Evolutionary conservation across 2,329 filamentous ascomycete species (phyloP), one percentile per base, ranked within the genome.

Genomic region (Penicillium brevicompactum): DNA sequence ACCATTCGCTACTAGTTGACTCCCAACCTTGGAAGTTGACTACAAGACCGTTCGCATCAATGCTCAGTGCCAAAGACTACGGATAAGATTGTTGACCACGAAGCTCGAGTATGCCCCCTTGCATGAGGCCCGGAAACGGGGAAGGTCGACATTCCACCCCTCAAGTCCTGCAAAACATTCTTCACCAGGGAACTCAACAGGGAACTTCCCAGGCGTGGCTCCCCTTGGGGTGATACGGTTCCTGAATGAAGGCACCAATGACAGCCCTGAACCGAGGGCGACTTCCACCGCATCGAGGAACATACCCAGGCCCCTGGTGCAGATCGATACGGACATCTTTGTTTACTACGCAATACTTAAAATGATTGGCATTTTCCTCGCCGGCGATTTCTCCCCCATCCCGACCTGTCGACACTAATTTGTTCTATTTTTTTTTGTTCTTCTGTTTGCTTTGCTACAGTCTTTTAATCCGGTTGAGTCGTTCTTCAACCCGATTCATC

Each of bases 101-200:
- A 27, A 27, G 24, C 27, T 27, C 42, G 37, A 47, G 59, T 31
- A 65, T 65, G 57, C 41, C 57, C 57, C 61, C 62, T 65, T 65
- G 57, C 62, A 7, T 55, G 27, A 10, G 14, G 21, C 40, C 2
- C 45, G 21, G 34, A 42, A 10, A 13, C 18, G 34, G 51, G 37
- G 37, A 49, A 13, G 30, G 42, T 53, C 46, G 31, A 52, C 61
- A 65, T 64, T 54, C 62, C 60, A 11, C 27, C 16, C 41, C 27
- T 32, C 31, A 18, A 38, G 22, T 9, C 49, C 3, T 21, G 38
- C 16, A 11, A 18, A 50, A 55, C 58, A 65, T 65, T 61, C 57
- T 14, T 27, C 24, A 27, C 5, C 24, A 27, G 8, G 4, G 3
- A 24, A 18, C 18, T 18, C 18, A 18, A 27, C 38, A 31, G 37